Base-by-base conservation (phyloP, 1,139 yeast genomes). In the Chernovozyma aurita region DNA sequence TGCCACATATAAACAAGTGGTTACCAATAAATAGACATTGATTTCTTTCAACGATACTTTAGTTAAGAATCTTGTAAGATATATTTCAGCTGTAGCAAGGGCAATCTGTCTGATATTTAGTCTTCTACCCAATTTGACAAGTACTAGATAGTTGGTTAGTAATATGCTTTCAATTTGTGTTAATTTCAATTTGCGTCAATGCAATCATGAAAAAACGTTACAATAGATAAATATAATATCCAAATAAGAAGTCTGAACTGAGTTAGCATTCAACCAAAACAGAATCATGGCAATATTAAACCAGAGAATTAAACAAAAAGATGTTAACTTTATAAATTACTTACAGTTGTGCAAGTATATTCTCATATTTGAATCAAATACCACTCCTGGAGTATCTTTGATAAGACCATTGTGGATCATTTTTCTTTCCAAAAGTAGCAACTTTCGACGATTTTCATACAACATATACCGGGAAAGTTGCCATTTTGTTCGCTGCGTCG, bases 1-100 rank as follows among this genome's bases (percentile, higher is more conserved):
- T 0, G 97, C 92, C 32, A 92, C 74, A 52, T 92, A 92, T 4
- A 90, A 70, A 49, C 95, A 82, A 0, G 97, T 81, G 0, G 97
- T 80, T 6, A 87, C 82, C 44, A 90, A 60, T 36, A 88, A 63
- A 52, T 88, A 90, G 1, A 85, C 68, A 52, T 92, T 92, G 41
- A 90, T 75, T 54, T 92, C 98, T 44, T 82, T 77, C 24, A 87
- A 61, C 21, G 88, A 79, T 0, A 81, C 94, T 35, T 75, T 70
- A 2, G 87, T 73, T 32, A 88, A 63, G 51, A 90, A 87, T 33
- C 97, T 60, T 8, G 84, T 69, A 15, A 87, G 58, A 49, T 87
- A 92, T 3, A 87, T 77, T 50, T 90, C 96, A 0, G 97, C 95
- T 0, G 96, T 85, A 1, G 95, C 86, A 26, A 90, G 56, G 0